Percentiles rank a stretch among this genome's conserved stretches.
These are phyloP conservation scores for Phaffomyces opuntiae DNA, from an alignment of 805 yeast species.

Conservation along the genomic window DNA sequence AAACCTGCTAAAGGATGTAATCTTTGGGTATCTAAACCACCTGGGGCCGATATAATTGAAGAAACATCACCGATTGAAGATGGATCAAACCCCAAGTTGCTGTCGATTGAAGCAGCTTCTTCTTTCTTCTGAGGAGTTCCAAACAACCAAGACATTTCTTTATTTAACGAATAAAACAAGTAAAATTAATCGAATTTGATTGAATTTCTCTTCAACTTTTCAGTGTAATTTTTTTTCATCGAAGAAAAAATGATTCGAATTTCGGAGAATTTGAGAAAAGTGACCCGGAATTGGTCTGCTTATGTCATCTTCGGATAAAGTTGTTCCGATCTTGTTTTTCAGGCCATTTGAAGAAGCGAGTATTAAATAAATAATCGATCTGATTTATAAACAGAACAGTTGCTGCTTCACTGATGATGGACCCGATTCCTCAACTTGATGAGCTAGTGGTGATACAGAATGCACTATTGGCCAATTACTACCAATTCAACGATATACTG, in stretches of 20 bases:
- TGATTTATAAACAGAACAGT: too few species aligned
- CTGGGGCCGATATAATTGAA: conserved; percentile 51
- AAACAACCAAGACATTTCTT: conserved; percentile 24
- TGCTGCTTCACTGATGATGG: not conserved
- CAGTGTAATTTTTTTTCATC: not conserved
- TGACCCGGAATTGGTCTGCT: too few species aligned
- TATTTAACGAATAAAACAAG: not conserved
- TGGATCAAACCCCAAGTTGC: conserved; percentile 54
- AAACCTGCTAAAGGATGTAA: conserved; percentile 92
- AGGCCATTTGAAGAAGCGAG: too few species aligned
- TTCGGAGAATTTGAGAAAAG: not conserved
- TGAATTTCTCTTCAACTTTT: conserved; percentile 3
- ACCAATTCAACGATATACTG: conserved; percentile 6
- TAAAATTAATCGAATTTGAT: too few species aligned
- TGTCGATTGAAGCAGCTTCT: conserved; percentile 14
- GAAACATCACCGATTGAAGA: conserved; percentile 56
- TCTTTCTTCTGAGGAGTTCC: conserved; percentile 22
- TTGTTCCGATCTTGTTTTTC: too few species aligned
- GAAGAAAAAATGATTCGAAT: not conserved
- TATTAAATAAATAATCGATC: too few species aligned
- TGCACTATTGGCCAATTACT: conserved; percentile 7
- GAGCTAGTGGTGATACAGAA: conserved; percentile 2
- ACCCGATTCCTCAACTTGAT: not conserved
- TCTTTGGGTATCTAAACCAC: conserved; percentile 58
- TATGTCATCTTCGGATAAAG: too few species aligned